These are phyloP conservation scores for Haplographium delicatum DNA, from an alignment of 495 filamentous ascomycete species.

Conservation along the genomic window DNA sequence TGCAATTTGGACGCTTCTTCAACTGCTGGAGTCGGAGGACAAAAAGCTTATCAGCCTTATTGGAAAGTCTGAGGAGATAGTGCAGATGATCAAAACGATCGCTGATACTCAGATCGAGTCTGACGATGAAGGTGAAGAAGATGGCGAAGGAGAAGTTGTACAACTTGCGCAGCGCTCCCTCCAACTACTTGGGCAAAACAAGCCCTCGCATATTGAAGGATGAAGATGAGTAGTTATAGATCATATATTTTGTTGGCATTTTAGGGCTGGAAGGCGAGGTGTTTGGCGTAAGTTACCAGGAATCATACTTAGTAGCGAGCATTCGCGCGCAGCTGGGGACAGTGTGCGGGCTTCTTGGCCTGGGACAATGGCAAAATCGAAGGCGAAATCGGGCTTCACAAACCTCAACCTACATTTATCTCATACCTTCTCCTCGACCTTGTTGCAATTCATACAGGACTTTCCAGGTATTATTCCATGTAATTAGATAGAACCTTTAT, in stretches of 20 bases:
- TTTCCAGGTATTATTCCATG: constrained; percentile 23
- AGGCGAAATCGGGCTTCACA: constrained; percentile 7
- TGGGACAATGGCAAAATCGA: neutral
- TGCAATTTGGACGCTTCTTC: constrained; percentile 95
- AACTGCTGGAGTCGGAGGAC: constrained; percentile 92
- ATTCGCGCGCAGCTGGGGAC: constrained; percentile 23
- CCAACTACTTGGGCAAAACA: constrained; percentile 70
- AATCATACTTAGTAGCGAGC: constrained; percentile 24
- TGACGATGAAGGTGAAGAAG: constrained; percentile 80
- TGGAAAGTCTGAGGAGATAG: constrained; percentile 77
- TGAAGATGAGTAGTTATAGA: constrained; percentile 25
- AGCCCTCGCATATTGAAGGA: constrained; percentile 50
- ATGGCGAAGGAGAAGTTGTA: constrained; percentile 87
- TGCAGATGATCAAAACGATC: constrained; percentile 85
- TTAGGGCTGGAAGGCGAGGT: constrained; percentile 22
- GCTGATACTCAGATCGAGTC: constrained; percentile 86
- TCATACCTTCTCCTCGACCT: constrained; percentile 20
- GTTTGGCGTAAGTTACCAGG: constrained; percentile 25
- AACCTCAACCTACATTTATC: constrained; percentile 8
- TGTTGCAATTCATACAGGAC: constrained; percentile 24
- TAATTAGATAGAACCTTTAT: constrained; percentile 29
- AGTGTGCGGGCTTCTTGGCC: constrained; percentile 4
- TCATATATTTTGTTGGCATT: constrained; percentile 23
- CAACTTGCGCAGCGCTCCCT: constrained; percentile 84
- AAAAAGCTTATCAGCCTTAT: constrained; percentile 78